Evolutionary conservation across 768 basidiomycete genomes (phyloP).

Genomic region (Trametes coccinea): DNA sequence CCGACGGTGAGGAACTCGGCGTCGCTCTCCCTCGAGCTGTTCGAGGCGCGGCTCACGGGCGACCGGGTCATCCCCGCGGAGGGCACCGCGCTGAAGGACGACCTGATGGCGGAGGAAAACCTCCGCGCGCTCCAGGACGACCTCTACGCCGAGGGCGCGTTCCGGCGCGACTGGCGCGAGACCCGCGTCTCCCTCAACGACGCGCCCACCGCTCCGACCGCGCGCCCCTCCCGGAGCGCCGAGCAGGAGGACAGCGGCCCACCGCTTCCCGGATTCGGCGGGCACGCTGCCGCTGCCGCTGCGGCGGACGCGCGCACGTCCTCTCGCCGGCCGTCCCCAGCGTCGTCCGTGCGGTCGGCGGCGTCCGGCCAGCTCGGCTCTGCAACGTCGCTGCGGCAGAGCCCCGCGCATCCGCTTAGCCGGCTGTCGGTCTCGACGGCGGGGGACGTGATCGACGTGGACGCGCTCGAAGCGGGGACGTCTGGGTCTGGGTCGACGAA

Average conservation of each 20-base stretch:
- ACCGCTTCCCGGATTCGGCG: conserved; percentile 29
- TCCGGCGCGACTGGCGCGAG: conserved; percentile 78
- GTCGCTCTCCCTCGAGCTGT: conserved; percentile 72
- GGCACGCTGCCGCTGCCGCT: conserved; percentile 16
- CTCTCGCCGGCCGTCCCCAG: conserved; percentile 46
- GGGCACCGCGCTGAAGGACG: conserved; percentile 33
- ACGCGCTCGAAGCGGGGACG: conserved; percentile 43
- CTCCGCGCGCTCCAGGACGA: conserved; percentile 68
- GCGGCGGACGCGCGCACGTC: conserved; percentile 29
- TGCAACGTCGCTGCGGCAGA: conserved; percentile 40
- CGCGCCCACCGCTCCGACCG: conserved; percentile 6
- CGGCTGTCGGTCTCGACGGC: conserved; percentile 28
- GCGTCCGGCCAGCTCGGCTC: conserved; percentile 21
- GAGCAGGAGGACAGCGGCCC: conserved; percentile 34
- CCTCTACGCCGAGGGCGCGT: conserved; percentile 59
- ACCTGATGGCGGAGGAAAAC: conserved; percentile 13
- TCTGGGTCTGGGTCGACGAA: conserved; percentile 22
- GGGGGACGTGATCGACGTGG: conserved; percentile 42
- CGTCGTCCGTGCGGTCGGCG: conserved; percentile 50
- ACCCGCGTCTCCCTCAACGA: conserved; percentile 51
- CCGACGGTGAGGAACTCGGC: conserved; percentile 60
- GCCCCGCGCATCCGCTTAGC: conserved; percentile 47
- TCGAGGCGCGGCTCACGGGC: conserved; percentile 64
- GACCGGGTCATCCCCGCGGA: conserved; percentile 49
- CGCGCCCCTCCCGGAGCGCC: conserved; percentile 21